Base-by-base conservation (phyloP, 1,284 basidiomycete genomes). In the Ceratobasidium theobromae region DNA sequence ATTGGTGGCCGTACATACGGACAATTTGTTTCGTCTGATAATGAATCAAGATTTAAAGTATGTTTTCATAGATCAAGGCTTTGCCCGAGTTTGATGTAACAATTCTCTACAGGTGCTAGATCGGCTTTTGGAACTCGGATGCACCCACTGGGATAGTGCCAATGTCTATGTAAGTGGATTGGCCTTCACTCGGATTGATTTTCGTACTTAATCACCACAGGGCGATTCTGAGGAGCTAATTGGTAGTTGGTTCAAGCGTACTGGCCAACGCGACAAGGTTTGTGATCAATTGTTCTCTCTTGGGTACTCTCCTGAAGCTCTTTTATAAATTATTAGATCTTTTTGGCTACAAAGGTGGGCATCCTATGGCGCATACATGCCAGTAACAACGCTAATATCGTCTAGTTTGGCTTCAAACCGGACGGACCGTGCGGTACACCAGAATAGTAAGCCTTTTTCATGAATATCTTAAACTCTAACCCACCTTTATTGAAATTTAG, bases 311-410 rank as follows among this genome's bases (percentile, higher is more conserved):
- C 38, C 41, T 16, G 14, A 35, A 3, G 33, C 35, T 21, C 23
- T 30, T 21, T 55, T 35, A 16, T 32, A n/a, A 28, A 8, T 18
- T 51, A 11, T 27, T n/a, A 79, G 48, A 79, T 81, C 58, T 81
- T 81, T 74, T 72, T 82, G 0, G 78, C 79, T 1, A 81, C 79
- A 28, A 86, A 86, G 72, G 84, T 84, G 33, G 62, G 41, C 40
- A 30, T n/a, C 6, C 21, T 8, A 30, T 30, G 43, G 41, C 46
- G 14, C 32, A 18, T 53, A 28, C 30, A 16, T 18, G n/a, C 18
- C 21, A 35, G 18, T 21, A 16, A 11, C n/a, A 4, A 14, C 30
- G 14, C 1, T 14, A 8, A 53, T 9, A 16, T 21, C 23, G 18
- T 23, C 8, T 21, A 51, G 40, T 60, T 52, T 25, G 43, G 81